These are phyloP conservation scores for Alternaria alternata DNA, from an alignment of 2,329 filamentous ascomycete species.

Conservation along the genomic window DNA sequence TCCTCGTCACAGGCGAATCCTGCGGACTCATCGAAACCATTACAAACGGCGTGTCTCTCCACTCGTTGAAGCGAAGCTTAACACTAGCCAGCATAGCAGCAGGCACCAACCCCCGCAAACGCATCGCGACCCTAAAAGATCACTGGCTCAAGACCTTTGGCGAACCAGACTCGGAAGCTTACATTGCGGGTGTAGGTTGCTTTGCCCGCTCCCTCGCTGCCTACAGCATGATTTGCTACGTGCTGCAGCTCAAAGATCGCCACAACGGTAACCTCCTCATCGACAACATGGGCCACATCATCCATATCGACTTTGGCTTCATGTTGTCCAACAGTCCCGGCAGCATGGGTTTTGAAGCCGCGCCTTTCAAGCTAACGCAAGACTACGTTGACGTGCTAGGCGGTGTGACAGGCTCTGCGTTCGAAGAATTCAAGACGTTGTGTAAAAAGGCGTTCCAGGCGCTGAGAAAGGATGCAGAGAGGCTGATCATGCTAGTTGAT, in stretches of 20 bases:
- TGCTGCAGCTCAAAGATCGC: slow-evolving; percentile 84
- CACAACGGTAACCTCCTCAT: slow-evolving; percentile 89
- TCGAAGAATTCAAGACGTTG: slow-evolving; percentile 76
- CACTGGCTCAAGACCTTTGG: slow-evolving; percentile 84
- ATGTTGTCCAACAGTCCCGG: slow-evolving; percentile 89
- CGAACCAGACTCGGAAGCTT: slow-evolving; percentile 71
- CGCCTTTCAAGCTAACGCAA: slow-evolving; percentile 85
- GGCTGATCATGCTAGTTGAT: slow-evolving; percentile 81
- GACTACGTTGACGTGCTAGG: slow-evolving; percentile 87
- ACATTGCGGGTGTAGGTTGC: slow-evolving; percentile 75
- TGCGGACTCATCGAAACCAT: slow-evolving; percentile 88
- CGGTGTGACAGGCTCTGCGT: slow-evolving; percentile 73
- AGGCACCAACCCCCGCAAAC: slow-evolving; percentile 74
- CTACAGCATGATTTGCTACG: slow-evolving; percentile 84
- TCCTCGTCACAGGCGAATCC: slow-evolving; percentile 83
- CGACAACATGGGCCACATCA: slow-evolving; percentile 84
- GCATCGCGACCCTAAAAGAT: slow-evolving; percentile 81
- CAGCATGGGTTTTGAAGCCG: slow-evolving; percentile 84
- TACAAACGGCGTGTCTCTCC: slow-evolving; percentile 85
- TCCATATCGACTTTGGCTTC: slow-evolving; percentile 90
- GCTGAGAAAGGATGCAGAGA: slow-evolving; percentile 78
- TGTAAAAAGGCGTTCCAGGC: slow-evolving; percentile 89
- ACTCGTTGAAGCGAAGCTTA: slow-evolving; percentile 82
- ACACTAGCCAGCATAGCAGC: slow-evolving; percentile 78
- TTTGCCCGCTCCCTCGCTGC: slow-evolving; percentile 84